Evolutionary conservation across 2,329 filamentous ascomycete species (phyloP), one percentile per base, ranked within the genome.

Genomic region (Nemania diffusa): DNA sequence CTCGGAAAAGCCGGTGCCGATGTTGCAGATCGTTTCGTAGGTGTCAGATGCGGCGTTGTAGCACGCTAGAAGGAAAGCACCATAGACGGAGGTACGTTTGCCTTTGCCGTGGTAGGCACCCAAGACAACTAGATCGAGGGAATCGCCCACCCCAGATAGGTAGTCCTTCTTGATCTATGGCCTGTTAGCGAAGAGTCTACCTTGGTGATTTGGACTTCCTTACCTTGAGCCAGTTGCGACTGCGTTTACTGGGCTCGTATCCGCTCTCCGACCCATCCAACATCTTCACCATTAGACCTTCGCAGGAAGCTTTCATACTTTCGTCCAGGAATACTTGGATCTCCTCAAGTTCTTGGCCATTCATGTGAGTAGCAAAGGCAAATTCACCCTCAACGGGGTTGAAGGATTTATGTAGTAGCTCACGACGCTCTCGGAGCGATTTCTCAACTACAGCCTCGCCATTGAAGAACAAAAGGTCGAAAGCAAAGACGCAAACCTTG

Each of bases 271-370:
- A 84, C 0, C 95, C 96, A 78, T 98, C 95, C 66, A 99, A 82
- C 96, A 99, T 99, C 84, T 99, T 99, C 15, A 99, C 96, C 96
- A 99, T 99, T 60, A 99, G 84, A 11, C 96, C 96, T 83, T 99
- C 96, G 77, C 96, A 99, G 0, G 93, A 97, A 1, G 94, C 93
- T 79, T 97, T 97, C 71, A 99, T 92, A 74, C 92, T 96, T 66
- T 98, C 95, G 75, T 99, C 96, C 1, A 99, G 85, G 74, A 99
- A 92, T 1, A 85, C 86, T 77, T 98, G 95, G 62, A 99, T 99
- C 75, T 97, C 93, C 60, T 98, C 95, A 3, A 99, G 85, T 72
- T 97, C 93, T 74, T 91, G 92, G 11, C 92, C 92, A 76, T 99
- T 86, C 83, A 94, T 96, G 73, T 87, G 90, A 37, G 93, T 94